Evolutionary conservation across 257 asterid species (phyloP).

Genomic region (Phtheirospermum japonicum): DNA sequence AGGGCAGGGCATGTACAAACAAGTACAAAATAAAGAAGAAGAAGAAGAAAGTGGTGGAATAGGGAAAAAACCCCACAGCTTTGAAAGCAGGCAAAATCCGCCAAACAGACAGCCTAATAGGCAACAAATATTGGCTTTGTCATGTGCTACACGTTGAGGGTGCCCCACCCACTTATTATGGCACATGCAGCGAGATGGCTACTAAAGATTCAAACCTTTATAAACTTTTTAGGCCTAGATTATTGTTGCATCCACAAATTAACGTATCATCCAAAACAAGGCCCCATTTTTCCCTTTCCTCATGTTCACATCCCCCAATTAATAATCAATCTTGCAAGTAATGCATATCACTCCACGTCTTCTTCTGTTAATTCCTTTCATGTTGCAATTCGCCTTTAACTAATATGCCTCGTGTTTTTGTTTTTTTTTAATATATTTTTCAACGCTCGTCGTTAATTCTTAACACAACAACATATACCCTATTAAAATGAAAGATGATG

Average conservation of each 20-base stretch:
- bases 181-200: conserved; percentile 35
- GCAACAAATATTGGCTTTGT: conserved; percentile 32
- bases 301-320: too few species aligned
- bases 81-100: conserved; percentile 29
- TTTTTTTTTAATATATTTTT: too few species aligned
- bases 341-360: too few species aligned
- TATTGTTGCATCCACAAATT: not conserved
- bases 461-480: too few species aligned
- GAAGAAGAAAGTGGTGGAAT: not conserved
- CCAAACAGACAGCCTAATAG: conserved; percentile 26
- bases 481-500: too few species aligned
- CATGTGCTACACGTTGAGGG: conserved; percentile 30
- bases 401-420: too few species aligned
- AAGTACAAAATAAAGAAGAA: not conserved
- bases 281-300: conserved; percentile 1
- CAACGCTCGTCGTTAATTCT: too few species aligned
- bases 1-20: not conserved
- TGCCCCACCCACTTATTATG: conserved; percentile 35
- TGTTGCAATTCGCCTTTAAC: too few species aligned
- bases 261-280: too few species aligned
- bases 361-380: too few species aligned
- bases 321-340: too few species aligned
- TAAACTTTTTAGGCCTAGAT: not conserved
- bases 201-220: too few species aligned
- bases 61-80: conserved; percentile 19